phyloP scores from a whole-genome alignment of 352 stramenopile genomes.

The Phytophthora boehmeriae region DNA sequence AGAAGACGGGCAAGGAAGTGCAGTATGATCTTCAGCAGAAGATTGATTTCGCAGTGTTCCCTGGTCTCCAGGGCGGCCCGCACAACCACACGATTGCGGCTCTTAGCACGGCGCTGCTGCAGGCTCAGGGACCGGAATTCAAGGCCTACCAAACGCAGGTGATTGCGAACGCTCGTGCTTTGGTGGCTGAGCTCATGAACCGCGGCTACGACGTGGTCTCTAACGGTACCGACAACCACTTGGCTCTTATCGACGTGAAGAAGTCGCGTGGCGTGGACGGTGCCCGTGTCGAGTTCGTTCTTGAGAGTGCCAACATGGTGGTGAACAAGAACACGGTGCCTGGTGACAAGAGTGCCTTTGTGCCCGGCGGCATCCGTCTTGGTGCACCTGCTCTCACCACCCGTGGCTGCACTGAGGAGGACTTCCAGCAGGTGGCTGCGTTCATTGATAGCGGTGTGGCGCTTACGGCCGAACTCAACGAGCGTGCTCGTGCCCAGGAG shows the following conservation, averaged over 20 bases:
- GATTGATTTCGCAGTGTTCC: slow-evolving; percentile 99
- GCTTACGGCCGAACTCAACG: slow-evolving; percentile 93
- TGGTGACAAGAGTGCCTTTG: slow-evolving; percentile 97
- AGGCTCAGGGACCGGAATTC: slow-evolving; percentile 95
- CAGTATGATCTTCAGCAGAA: slow-evolving; percentile 97
- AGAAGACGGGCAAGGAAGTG: slow-evolving; percentile 93
- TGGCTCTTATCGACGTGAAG: slow-evolving; percentile 98
- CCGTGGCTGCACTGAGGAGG: slow-evolving; percentile 94
- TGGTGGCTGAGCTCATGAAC: slow-evolving; percentile 89
- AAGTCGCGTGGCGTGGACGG: slow-evolving; percentile 92
- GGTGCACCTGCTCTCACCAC: slow-evolving; percentile 96
- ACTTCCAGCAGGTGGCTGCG: slow-evolving; percentile 94
- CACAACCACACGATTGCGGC: slow-evolving; percentile 99
- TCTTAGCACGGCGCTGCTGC: slow-evolving; percentile 97
- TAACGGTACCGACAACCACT: slow-evolving; percentile 99
- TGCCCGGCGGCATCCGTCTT: slow-evolving; percentile 97
- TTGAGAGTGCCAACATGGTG: slow-evolving; percentile 97
- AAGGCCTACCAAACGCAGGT: slow-evolving; percentile 98
- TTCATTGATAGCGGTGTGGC: slow-evolving; percentile 96
- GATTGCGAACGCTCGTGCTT: slow-evolving; percentile 88
- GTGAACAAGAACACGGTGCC: slow-evolving; percentile 99
- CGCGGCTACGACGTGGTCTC: slow-evolving; percentile 97
- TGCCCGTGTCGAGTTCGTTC: slow-evolving; percentile 95
- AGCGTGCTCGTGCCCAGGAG: slow-evolving; percentile 87
- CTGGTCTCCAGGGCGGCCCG: slow-evolving; percentile 97